These are phyloP conservation scores for Cladosporium sp. DNA, from an alignment of 2,329 filamentous ascomycete genomes.

Conservation along the genomic window DNA sequence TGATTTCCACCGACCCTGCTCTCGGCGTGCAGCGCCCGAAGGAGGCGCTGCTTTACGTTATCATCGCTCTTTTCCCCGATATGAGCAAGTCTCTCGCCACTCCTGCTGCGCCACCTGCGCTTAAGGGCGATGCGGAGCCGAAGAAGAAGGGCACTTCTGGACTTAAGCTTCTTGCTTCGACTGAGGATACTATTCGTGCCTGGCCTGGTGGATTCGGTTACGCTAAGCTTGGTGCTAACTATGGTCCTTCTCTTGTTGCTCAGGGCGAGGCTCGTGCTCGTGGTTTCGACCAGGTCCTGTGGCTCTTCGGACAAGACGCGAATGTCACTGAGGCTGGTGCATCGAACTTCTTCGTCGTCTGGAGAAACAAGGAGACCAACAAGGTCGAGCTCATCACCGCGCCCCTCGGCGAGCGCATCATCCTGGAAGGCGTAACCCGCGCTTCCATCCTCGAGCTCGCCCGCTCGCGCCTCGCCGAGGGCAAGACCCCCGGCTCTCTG, in stretches of 20 bases:
- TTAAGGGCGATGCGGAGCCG: constrained; percentile 27
- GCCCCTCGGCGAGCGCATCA: constrained; percentile 75
- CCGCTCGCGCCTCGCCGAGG: constrained; percentile 57
- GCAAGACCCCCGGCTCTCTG: constrained; percentile 28
- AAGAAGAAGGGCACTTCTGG: constrained; percentile 19
- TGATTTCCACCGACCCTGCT: constrained; percentile 78
- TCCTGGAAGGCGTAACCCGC: constrained; percentile 86
- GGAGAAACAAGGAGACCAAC: constrained; percentile 62
- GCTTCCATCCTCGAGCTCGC: constrained; percentile 75
- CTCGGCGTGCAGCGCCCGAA: constrained; percentile 78
- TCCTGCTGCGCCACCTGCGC: constrained; percentile 28
- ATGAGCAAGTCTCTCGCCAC: constrained; percentile 40
- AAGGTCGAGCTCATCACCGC: constrained; percentile 74
- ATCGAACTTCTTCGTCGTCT: constrained; percentile 87
- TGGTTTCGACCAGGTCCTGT: constrained; percentile 89
- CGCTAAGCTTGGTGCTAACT: constrained; percentile 92
- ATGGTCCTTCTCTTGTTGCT: constrained; percentile 78
- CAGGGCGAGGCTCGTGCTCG: constrained; percentile 70
- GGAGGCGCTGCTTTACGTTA: constrained; percentile 86
- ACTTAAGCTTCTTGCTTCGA: constrained; percentile 44
- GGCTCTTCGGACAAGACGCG: constrained; percentile 78
- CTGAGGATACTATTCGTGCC: constrained; percentile 80
- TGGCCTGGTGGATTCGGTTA: constrained; percentile 94
- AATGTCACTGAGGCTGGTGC: constrained; percentile 89
- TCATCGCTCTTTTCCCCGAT: constrained; percentile 54